Conservation (phyloP, 345 rosid species). For the Bruguiera gymnorhiza region DNA sequence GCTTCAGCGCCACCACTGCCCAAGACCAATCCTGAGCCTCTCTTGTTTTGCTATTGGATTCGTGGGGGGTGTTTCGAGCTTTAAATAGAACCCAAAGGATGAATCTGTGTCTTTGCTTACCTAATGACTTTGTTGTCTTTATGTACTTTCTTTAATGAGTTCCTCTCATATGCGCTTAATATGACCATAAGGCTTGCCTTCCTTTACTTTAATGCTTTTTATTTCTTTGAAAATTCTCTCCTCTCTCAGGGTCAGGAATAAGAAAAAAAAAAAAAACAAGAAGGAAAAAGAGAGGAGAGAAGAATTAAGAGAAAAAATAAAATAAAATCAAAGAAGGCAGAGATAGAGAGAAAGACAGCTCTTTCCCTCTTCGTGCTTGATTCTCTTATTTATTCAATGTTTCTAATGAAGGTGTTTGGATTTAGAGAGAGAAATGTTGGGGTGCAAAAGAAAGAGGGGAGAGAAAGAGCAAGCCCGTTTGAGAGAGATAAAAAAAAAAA, state of each 20-base stretch:
- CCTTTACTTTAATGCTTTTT: neutral
- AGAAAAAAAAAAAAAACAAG: neutral
- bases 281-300: constrained; percentile 16
- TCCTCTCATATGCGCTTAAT: neutral
- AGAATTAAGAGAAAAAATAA: neutral
- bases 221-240: constrained; percentile 22
- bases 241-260: constrained; percentile 24
- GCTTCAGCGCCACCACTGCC: neutral
- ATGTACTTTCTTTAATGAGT: constrained; percentile 10
- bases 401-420: no score
- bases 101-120: constrained; percentile 3
- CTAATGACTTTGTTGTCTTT: constrained; percentile 1
- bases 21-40: constrained; percentile 1
- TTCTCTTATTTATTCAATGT: neutral
- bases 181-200: neutral
- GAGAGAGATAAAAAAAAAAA: neutral
- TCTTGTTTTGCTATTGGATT: neutral
- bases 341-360: neutral
- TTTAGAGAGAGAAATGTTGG: no score
- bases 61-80: neutral
- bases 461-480: neutral
- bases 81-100: constrained; percentile 14
- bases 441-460: no score
- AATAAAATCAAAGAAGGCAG: neutral
- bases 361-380: neutral